Evolutionary conservation across 345 rosid genomes (phyloP).

Genomic region (Camelina laxa): DNA sequence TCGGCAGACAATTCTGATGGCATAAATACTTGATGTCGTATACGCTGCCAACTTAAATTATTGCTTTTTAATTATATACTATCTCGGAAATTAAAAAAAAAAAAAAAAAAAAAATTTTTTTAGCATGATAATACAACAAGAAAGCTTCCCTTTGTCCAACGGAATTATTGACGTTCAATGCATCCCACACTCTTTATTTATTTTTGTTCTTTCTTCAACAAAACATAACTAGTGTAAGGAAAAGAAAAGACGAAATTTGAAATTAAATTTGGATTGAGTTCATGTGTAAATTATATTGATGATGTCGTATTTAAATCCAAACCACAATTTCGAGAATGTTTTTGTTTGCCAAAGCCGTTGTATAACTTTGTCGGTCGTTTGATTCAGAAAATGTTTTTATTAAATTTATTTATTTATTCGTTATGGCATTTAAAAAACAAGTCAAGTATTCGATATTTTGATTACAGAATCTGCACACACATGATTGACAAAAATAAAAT

Average conservation of each 20-base stretch:
- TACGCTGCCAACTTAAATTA: constrained; percentile 35
- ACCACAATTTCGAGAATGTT: neutral
- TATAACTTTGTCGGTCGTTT: constrained; percentile 30
- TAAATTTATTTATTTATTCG: neutral
- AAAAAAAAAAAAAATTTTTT: neutral
- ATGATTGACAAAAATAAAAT: neutral
- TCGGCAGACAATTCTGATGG: constrained; percentile 34
- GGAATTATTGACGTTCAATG: constrained; percentile 40
- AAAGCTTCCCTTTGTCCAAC: constrained; percentile 44
- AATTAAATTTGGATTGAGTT: neutral
- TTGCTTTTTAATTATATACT: constrained; percentile 16
- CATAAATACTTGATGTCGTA: constrained; percentile 41
- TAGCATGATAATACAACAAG: constrained; percentile 27
- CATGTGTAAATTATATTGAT: neutral
- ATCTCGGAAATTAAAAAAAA: neutral
- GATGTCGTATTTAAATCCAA: constrained; percentile 1
- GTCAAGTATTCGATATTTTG: constrained; percentile 14
- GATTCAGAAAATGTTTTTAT: neutral
- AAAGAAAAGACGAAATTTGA: neutral
- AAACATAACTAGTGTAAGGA: neutral
- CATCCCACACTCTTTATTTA: constrained; percentile 1
- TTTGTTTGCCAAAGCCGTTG: constrained; percentile 11
- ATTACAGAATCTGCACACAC: neutral
- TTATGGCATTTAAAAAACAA: neutral
- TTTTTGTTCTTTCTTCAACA: constrained; percentile 8